Evolutionary conservation across 78 protist genomes (phyloP).

Genomic region (Isochrysis galbana): DNA sequence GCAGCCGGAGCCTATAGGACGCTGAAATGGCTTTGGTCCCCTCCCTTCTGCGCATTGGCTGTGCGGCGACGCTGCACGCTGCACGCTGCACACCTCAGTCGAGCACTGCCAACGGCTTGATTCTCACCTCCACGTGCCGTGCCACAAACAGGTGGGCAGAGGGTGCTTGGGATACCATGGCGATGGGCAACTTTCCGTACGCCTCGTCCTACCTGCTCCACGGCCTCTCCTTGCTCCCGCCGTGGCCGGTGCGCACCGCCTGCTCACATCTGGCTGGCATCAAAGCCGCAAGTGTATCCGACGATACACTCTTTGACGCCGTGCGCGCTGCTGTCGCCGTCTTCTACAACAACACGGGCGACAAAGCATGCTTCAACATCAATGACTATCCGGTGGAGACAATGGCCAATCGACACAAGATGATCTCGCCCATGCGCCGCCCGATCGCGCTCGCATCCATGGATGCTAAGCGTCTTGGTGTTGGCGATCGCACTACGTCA

Average conservation of each 20-base stretch:
- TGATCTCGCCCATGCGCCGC: not conserved
- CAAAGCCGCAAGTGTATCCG: too few relatives aligned
- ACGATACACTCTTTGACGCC: not conserved
- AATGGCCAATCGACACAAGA: not conserved
- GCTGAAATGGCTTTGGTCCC: too few relatives aligned
- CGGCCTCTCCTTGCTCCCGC: not conserved
- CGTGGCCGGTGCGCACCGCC: slow-evolving; percentile 16
- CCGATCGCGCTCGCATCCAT: too few relatives aligned
- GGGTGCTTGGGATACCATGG: not conserved
- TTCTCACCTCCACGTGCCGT: too few relatives aligned
- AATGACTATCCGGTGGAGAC: not conserved
- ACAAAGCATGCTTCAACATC: not conserved
- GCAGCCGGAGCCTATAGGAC: too few relatives aligned
- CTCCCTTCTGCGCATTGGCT: too few relatives aligned
- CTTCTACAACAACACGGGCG: not conserved
- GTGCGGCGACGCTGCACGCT: too few relatives aligned
- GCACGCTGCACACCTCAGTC: not conserved
- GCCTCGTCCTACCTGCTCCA: not conserved
- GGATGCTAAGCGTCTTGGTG: too few relatives aligned
- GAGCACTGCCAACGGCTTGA: too few relatives aligned
- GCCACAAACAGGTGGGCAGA: not conserved
- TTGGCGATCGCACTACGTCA: not conserved
- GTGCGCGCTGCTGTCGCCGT: not conserved
- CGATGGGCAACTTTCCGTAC: slow-evolving; percentile 32
- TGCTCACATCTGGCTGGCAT: too few relatives aligned